Conservation (phyloP, 129 eudicot genomes). For the Pittosporum tobira region DNA sequence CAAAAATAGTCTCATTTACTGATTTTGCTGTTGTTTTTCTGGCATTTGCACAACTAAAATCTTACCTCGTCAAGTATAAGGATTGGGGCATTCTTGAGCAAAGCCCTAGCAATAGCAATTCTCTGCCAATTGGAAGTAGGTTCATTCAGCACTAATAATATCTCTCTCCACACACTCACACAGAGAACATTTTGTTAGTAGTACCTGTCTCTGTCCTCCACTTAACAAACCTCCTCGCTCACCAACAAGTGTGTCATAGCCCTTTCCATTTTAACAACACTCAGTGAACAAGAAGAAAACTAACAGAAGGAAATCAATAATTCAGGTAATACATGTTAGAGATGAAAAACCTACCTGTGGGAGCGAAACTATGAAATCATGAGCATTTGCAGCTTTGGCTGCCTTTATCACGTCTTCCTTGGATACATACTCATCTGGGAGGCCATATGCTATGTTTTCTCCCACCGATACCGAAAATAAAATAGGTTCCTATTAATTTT, state of each 20-base stretch:
- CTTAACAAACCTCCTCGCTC: slow-evolving; percentile 93
- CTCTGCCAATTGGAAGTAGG: slow-evolving; percentile 44
- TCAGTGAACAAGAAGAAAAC: slow-evolving; percentile 6
- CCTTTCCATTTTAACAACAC: slow-evolving; percentile 36
- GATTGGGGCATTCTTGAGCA: slow-evolving; percentile 86
- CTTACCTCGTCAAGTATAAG: slow-evolving; percentile 91
- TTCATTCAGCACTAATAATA: slow-evolving; percentile 8
- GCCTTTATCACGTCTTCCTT: slow-evolving; percentile 85
- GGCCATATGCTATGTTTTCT: slow-evolving; percentile 95
- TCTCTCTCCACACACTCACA: not conserved
- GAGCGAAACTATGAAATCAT: slow-evolving; percentile 81
- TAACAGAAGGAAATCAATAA: not conserved
- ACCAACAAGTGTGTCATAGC: slow-evolving; percentile 96
- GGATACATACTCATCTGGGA: slow-evolving; percentile 85
- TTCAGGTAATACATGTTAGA: not conserved
- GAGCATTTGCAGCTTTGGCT: slow-evolving; percentile 99
- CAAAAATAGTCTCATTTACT: too few relatives aligned
- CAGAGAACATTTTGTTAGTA: not conserved
- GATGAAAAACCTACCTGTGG: slow-evolving; percentile 86
- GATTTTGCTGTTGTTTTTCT: too few relatives aligned
- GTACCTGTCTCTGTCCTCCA: slow-evolving; percentile 98
- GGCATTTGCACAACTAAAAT: not conserved
- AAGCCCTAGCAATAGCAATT: slow-evolving; percentile 93
- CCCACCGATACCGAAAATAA: slow-evolving; percentile 93
- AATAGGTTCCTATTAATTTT: slow-evolving; percentile 65